Evolutionary conservation across 805 yeast species (phyloP).

Genomic region (Henningerozyma blattae): DNA sequence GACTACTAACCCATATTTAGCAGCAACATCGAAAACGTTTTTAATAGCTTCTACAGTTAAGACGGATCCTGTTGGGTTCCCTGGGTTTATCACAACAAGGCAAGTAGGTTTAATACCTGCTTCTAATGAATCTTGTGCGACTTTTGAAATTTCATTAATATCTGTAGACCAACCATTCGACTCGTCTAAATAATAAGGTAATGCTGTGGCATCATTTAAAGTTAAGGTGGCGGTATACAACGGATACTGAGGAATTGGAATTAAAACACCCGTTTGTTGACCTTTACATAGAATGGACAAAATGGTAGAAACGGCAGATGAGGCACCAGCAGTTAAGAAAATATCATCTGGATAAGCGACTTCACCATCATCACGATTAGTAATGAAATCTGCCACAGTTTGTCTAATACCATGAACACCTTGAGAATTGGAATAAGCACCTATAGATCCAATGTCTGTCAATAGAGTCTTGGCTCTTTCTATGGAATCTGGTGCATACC

Average conservation of each 20-base stretch:
- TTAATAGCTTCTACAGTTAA: slow-evolving; percentile 53
- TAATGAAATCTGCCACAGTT: slow-evolving; percentile 71
- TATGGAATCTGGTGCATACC: slow-evolving; percentile 55
- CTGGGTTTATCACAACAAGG: slow-evolving; percentile 91
- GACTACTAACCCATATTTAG: slow-evolving; percentile 70
- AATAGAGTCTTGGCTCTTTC: slow-evolving; percentile 56
- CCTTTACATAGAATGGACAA: slow-evolving; percentile 60
- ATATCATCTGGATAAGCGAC: slow-evolving; percentile 58
- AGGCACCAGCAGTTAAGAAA: slow-evolving; percentile 88
- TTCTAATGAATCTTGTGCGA: slow-evolving; percentile 35
- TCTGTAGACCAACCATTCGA: slow-evolving; percentile 73
- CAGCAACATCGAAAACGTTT: slow-evolving; percentile 67
- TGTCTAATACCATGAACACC: slow-evolving; percentile 67
- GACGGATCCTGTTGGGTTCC: slow-evolving; percentile 95
- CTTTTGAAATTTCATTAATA: slow-evolving; percentile 45
- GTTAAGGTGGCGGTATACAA: slow-evolving; percentile 91
- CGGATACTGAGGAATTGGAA: slow-evolving; percentile 98
- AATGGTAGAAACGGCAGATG: slow-evolving; percentile 79
- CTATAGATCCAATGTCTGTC: slow-evolving; percentile 63
- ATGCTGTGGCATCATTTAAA: slow-evolving; percentile 65
- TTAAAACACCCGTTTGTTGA: slow-evolving; percentile 62
- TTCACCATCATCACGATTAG: slow-evolving; percentile 67
- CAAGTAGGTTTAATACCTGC: slow-evolving; percentile 58
- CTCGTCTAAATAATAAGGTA: slow-evolving; percentile 84
- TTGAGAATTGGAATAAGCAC: slow-evolving; percentile 92